These are phyloP conservation scores for Periconia digitata DNA, from an alignment of 2,329 filamentous ascomycete genomes.

Conservation along the genomic window DNA sequence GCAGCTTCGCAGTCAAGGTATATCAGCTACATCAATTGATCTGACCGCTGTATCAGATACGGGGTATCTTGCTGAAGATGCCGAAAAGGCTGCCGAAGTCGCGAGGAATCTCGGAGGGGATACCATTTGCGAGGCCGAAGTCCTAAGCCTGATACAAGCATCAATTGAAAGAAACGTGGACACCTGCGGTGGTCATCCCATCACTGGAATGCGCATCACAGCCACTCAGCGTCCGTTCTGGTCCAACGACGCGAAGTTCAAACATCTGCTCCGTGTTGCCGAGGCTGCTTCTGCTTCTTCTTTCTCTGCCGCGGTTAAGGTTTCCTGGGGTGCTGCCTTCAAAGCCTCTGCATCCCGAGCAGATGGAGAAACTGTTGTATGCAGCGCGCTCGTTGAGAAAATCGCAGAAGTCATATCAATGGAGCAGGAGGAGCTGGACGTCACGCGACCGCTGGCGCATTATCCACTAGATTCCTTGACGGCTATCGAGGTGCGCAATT, in stretches of 20 bases:
- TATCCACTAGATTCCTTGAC: conserved; percentile 32
- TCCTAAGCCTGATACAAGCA: conserved; percentile 25
- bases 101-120: conserved; percentile 27
- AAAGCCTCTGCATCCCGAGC: conserved; percentile 19
- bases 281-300: conserved; percentile 16
- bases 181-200: conserved; percentile 24
- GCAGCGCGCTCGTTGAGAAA: conserved; percentile 25
- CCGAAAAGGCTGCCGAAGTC: conserved; percentile 25
- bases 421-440: conserved; percentile 28
- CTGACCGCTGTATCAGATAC: conserved; percentile 29
- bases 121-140: conserved; percentile 29
- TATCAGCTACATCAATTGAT: conserved; percentile 24
- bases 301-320: conserved; percentile 7
- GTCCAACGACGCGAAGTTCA: conserved; percentile 30
- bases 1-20: conserved; percentile 18
- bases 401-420: conserved; percentile 27
- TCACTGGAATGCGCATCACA: conserved; percentile 32
- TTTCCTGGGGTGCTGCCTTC: conserved; percentile 27
- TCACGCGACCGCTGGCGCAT: conserved; percentile 19
- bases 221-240: conserved; percentile 27
- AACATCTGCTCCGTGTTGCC: conserved; percentile 21
- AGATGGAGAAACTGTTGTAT: conserved; percentile 26
- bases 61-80: conserved; percentile 27
- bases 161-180: conserved; percentile 21
- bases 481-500: conserved; percentile 36